phyloP scores from a whole-genome alignment of 1,139 yeast species.

The Protomyces inouyei region DNA sequence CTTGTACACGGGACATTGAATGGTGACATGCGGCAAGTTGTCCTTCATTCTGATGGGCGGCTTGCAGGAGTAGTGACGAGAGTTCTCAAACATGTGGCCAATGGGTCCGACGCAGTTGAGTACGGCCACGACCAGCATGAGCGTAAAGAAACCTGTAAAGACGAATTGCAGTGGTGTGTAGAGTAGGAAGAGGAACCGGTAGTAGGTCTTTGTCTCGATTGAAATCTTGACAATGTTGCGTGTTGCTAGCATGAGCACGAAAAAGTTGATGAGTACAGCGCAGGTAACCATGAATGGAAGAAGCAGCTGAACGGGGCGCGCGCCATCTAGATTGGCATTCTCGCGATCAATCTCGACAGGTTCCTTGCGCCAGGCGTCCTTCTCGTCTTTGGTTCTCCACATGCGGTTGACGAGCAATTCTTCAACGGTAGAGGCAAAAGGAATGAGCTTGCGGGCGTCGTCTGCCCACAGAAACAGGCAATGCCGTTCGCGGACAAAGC shows the following conservation, averaged over 20 bases:
- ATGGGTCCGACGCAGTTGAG: constrained; percentile 29
- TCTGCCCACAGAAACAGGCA: constrained; percentile 32
- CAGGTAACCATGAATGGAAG: constrained; percentile 26
- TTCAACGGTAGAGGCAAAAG: constrained; percentile 25
- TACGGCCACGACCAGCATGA: constrained; percentile 26
- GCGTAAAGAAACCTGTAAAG: constrained; percentile 27
- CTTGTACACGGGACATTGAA: constrained; percentile 31
- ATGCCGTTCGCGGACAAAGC: constrained; percentile 28
- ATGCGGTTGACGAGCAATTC: constrained; percentile 14
- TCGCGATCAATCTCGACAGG: constrained; percentile 1
- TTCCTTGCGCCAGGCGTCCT: constrained; percentile 16
- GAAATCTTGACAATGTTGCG: constrained; percentile 12
- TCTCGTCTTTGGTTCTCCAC: constrained; percentile 11
- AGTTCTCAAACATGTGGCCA: constrained; percentile 27
- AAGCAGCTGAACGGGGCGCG: constrained; percentile 21
- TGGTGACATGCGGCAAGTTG: constrained; percentile 29
- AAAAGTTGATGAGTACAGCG: constrained; percentile 23
- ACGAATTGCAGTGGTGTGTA: constrained; percentile 23
- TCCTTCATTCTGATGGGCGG: constrained; percentile 26
- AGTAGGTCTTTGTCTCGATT: constrained; percentile 16
- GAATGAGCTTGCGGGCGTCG: constrained; percentile 27
- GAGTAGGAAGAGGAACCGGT: constrained; percentile 23
- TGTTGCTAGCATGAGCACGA: constrained; percentile 19
- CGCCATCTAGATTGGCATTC: constrained; percentile 10
- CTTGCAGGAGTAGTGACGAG: constrained; percentile 27